These are phyloP conservation scores for Apiospora phragmitis DNA, from an alignment of 2,329 filamentous ascomycete species.

Conservation along the genomic window DNA sequence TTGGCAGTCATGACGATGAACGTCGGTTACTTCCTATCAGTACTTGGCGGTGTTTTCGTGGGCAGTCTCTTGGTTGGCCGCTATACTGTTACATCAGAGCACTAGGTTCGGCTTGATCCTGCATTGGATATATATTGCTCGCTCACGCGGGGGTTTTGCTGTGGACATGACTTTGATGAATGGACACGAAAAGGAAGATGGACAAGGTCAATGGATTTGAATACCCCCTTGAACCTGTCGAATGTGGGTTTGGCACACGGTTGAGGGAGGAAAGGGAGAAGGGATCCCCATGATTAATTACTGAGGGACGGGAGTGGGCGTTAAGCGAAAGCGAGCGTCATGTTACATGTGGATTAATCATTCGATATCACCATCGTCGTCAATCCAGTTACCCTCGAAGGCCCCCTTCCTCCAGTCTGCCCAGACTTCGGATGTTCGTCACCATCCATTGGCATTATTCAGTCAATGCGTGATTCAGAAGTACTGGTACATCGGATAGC, in stretches of 20 bases:
- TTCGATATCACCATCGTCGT: not conserved
- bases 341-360: not conserved
- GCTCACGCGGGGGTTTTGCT: not conserved
- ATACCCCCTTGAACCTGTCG: not conserved
- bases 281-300: not conserved
- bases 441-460: not conserved
- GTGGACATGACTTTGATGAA: not conserved
- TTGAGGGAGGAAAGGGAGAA: not conserved
- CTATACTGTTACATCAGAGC: constrained; percentile 55
- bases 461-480: not conserved
- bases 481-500: not conserved
- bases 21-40: constrained; percentile 33
- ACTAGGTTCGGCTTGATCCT: constrained; percentile 39
- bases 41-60: constrained; percentile 60
- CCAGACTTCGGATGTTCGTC: not conserved
- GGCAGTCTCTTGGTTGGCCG: constrained; percentile 81
- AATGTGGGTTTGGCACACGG: not conserved
- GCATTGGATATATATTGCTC: not conserved
- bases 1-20: constrained; percentile 37
- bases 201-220: not conserved
- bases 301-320: not conserved
- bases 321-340: not conserved
- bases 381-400: not conserved
- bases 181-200: not conserved
- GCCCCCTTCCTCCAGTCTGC: not conserved